These are phyloP conservation scores for Thermothelomyces thermophilus DNA, from an alignment of 2,329 filamentous ascomycete genomes.

Conservation along the genomic window DNA sequence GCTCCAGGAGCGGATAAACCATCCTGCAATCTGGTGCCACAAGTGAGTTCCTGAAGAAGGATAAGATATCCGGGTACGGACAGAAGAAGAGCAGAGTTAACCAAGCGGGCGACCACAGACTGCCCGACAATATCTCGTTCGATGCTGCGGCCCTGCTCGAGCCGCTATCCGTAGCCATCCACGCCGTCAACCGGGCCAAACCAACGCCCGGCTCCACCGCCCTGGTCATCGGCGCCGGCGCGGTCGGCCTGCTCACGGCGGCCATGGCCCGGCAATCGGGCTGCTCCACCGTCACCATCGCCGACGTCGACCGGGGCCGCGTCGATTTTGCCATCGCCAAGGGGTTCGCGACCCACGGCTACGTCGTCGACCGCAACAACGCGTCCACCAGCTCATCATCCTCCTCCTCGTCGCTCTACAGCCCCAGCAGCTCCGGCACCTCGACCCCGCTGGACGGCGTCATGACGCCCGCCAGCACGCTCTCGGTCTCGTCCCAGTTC, in stretches of 20 bases:
- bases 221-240: constrained; percentile 59
- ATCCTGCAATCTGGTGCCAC: constrained; percentile 56
- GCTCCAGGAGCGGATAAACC: constrained; percentile 56
- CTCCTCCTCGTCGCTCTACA: constrained; percentile 37
- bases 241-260: constrained; percentile 56
- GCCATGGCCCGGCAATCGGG: constrained; percentile 57
- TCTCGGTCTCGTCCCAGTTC: constrained; percentile 42
- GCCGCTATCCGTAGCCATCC: constrained; percentile 55
- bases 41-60: constrained; percentile 46
- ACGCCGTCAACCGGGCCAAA: constrained; percentile 51
- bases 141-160: constrained; percentile 55
- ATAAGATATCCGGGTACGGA: no score
- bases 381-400: no score
- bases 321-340: constrained; percentile 53
- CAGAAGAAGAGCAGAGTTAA: no score
- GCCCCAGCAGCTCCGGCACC: constrained; percentile 41
- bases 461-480: constrained; percentile 40
- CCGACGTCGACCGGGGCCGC: constrained; percentile 54
- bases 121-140: constrained; percentile 53
- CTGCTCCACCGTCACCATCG: constrained; percentile 52
- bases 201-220: constrained; percentile 48
- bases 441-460: constrained; percentile 41
- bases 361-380: constrained; percentile 43
- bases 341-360: constrained; percentile 55
- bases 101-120: constrained; percentile 30